Evolutionary conservation across 257 asterid genomes (phyloP).

Genomic region (Lithospermum erythrorhizon): DNA sequence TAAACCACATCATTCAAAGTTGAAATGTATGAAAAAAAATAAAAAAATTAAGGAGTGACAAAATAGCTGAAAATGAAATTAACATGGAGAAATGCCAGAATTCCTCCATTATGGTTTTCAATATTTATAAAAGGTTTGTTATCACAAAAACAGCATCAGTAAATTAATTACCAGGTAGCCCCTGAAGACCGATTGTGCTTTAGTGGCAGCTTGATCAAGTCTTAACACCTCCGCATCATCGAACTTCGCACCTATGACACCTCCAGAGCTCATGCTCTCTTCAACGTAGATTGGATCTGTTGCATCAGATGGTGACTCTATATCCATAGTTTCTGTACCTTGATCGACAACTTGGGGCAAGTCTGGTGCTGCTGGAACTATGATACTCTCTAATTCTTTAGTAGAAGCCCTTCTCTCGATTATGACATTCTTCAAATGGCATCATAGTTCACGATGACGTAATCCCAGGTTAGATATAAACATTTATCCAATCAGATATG

Average conservation of each 20-base stretch:
- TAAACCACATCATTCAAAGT: too few species aligned
- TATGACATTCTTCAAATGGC: constrained; percentile 35
- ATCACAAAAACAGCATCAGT: background rate
- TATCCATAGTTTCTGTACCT: constrained; percentile 26
- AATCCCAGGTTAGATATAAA: background rate
- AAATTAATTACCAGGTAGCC: constrained; percentile 64
- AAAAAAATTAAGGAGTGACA: too few species aligned
- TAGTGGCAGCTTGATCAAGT: constrained; percentile 61
- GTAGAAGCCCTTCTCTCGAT: constrained; percentile 26
- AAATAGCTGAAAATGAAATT: too few species aligned
- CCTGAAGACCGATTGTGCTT: constrained; percentile 71
- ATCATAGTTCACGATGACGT: constrained; percentile 10
- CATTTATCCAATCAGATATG: background rate
- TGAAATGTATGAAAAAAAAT: too few species aligned
- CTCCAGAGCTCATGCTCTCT: constrained; percentile 28
- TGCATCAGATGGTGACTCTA: constrained; percentile 34
- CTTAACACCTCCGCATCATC: constrained; percentile 36
- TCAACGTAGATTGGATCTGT: constrained; percentile 26
- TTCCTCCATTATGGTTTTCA: too few species aligned
- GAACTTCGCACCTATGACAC: constrained; percentile 11
- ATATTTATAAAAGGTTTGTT: too few species aligned
- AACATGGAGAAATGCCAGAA: too few species aligned
- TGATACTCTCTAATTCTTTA: constrained; percentile 30
- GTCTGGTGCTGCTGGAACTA: constrained; percentile 34
- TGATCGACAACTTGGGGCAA: constrained; percentile 29